Conservation (phyloP, 148 eudicot genomes). For the Chenopodium suecicum region DNA sequence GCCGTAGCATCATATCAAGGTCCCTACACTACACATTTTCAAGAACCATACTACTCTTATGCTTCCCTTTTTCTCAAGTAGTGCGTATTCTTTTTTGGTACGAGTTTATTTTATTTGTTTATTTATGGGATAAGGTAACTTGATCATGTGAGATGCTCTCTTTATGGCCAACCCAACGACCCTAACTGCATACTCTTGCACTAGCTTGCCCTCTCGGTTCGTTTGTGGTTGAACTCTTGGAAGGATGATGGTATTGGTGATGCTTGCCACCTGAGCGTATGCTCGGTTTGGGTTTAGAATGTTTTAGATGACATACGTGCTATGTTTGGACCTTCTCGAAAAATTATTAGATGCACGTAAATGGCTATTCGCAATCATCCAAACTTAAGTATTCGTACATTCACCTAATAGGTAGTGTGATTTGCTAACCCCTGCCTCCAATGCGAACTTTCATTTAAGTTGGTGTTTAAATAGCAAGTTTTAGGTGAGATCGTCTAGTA, state of each 20-base stretch:
- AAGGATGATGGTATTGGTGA: neutral
- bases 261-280: neutral
- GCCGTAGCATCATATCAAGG: slow-evolving; percentile 1
- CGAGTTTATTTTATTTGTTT: neutral
- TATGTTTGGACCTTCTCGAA: neutral
- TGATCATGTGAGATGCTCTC: neutral
- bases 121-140: neutral
- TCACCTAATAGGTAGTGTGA: neutral
- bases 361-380: neutral
- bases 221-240: neutral
- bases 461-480: too few species aligned
- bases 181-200: neutral
- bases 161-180: neutral
- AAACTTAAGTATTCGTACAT: too few species aligned
- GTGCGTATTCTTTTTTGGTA: neutral
- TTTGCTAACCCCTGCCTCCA: neutral
- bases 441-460: too few species aligned
- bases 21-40: slow-evolving; percentile 13
- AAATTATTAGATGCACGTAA: neutral
- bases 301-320: neutral
- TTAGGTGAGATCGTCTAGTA: too few species aligned
- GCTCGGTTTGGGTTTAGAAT: neutral
- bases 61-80: neutral
- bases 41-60: neutral
- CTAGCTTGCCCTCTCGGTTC: neutral